A percentile compares a stretch with the other conserved stretches of the same genome.
These are phyloP conservation scores for Cladophialophora immunda DNA, from an alignment of 2,329 filamentous ascomycete species.

Conservation along the genomic window DNA sequence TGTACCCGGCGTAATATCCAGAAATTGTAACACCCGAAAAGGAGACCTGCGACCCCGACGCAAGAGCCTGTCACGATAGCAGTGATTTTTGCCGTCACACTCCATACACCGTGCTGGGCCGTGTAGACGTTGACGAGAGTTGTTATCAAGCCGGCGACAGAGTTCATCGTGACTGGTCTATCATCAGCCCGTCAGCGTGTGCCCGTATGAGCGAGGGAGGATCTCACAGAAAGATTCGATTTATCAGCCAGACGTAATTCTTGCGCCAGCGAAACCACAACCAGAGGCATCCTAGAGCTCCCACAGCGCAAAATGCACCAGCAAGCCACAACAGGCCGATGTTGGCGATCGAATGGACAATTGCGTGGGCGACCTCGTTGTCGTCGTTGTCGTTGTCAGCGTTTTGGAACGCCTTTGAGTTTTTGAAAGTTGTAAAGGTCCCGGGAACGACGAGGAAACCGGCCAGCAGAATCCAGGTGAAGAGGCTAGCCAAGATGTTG, in stretches of 20 bases:
- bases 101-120: slow-evolving; percentile 44
- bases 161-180: slow-evolving; percentile 54
- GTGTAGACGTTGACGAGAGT: slow-evolving; percentile 60
- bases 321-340: slow-evolving; percentile 56
- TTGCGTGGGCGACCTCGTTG: slow-evolving; percentile 42
- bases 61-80: slow-evolving; percentile 41
- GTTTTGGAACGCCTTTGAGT: slow-evolving; percentile 42
- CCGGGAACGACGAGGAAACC: slow-evolving; percentile 64
- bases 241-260: slow-evolving; percentile 65
- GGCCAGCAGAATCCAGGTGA: slow-evolving; percentile 60
- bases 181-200: slow-evolving; percentile 17
- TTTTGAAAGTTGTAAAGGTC: slow-evolving; percentile 59
- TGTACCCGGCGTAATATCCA: slow-evolving; percentile 46
- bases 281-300: slow-evolving; percentile 52
- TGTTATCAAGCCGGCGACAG: slow-evolving; percentile 59
- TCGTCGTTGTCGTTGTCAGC: slow-evolving; percentile 42
- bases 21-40: slow-evolving; percentile 51
- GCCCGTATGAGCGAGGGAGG: not conserved
- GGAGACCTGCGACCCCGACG: slow-evolving; percentile 34
- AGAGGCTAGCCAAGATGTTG: slow-evolving; percentile 58
- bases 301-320: slow-evolving; percentile 54
- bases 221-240: slow-evolving; percentile 57
- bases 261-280: slow-evolving; percentile 56
- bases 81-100: slow-evolving; percentile 43
- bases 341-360: slow-evolving; percentile 48